Evolutionary conservation across 306 rosid species (phyloP).

Genomic region (Vigna angularis): DNA sequence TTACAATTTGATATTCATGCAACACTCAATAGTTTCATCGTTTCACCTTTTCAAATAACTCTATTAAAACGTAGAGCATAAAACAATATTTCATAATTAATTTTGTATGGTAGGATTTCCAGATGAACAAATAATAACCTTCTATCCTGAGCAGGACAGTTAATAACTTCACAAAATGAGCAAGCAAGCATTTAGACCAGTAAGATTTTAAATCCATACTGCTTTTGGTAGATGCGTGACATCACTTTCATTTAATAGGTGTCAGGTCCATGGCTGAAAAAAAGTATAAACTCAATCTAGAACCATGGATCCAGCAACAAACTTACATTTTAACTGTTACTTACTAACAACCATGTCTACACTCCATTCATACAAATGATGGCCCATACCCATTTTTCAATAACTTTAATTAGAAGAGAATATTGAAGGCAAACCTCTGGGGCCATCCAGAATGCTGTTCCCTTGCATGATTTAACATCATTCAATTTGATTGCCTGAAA

Average conservation of each 20-base stretch:
- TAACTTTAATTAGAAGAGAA: constrained; percentile 27
- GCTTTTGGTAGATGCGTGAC: constrained; percentile 1
- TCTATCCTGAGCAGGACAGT: neutral
- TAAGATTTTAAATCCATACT: neutral
- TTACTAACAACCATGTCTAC: neutral
- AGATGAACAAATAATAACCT: constrained; percentile 27
- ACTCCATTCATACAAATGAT: constrained; percentile 15
- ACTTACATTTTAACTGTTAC: neutral
- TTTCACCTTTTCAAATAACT: constrained; percentile 11
- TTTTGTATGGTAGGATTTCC: constrained; percentile 25
- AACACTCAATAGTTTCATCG: constrained; percentile 10
- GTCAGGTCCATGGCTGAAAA: constrained; percentile 28
- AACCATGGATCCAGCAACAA: constrained; percentile 23
- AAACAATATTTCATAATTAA: neutral
- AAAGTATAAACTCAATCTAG: constrained; percentile 25
- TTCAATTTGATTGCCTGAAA: constrained; percentile 80
- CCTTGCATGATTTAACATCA: constrained; percentile 82
- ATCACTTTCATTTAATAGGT: constrained; percentile 17
- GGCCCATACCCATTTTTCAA: constrained; percentile 27
- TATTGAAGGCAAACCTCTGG: constrained; percentile 83
- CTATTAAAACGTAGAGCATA: neutral
- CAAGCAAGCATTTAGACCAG: constrained; percentile 33
- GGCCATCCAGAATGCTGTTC: constrained; percentile 99
- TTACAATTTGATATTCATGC: constrained; percentile 5
- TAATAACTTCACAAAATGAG: constrained; percentile 24